Conservation (phyloP, 805 yeast species). For the Helenozyma rhizophorensis region DNA sequence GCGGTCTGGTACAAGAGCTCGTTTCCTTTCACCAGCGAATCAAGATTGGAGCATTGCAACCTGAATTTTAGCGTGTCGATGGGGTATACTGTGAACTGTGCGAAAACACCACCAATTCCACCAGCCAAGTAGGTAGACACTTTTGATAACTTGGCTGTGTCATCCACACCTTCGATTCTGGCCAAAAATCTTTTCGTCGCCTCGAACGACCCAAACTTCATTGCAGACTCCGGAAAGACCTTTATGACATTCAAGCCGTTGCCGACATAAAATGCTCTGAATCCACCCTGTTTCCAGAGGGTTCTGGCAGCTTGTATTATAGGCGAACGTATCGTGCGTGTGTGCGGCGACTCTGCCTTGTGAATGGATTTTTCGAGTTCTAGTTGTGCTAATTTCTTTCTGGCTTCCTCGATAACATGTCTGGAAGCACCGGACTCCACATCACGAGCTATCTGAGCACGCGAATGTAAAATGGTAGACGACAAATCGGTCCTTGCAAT, state of each 20-base stretch:
- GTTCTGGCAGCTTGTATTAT: conserved; percentile 74
- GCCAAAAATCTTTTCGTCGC: conserved; percentile 74
- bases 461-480: conserved; percentile 62
- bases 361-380: conserved; percentile 25
- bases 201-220: conserved; percentile 95
- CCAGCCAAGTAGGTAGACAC: conserved; percentile 86
- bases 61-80: conserved; percentile 92
- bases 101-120: conserved; percentile 92
- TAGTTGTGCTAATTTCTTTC: conserved; percentile 24
- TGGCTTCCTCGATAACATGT: conserved; percentile 32
- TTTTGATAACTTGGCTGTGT: conserved; percentile 65
- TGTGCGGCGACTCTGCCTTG: conserved; percentile 38
- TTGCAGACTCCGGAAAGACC: conserved; percentile 95
- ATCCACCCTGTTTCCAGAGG: conserved; percentile 84
- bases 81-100: conserved; percentile 92
- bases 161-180: conserved; percentile 67
- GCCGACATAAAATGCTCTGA: conserved; percentile 86
- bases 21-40: conserved; percentile 56
- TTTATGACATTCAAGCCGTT: conserved; percentile 91
- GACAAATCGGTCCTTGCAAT: conserved; percentile 86
- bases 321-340: conserved; percentile 60
- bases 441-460: conserved; percentile 35
- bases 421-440: conserved; percentile 33
- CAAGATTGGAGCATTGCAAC: conserved; percentile 85
- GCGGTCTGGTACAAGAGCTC: conserved; percentile 63